These are phyloP conservation scores for Sporothrix dimorphospora DNA, from an alignment of 2,329 filamentous ascomycete species.

Conservation along the genomic window DNA sequence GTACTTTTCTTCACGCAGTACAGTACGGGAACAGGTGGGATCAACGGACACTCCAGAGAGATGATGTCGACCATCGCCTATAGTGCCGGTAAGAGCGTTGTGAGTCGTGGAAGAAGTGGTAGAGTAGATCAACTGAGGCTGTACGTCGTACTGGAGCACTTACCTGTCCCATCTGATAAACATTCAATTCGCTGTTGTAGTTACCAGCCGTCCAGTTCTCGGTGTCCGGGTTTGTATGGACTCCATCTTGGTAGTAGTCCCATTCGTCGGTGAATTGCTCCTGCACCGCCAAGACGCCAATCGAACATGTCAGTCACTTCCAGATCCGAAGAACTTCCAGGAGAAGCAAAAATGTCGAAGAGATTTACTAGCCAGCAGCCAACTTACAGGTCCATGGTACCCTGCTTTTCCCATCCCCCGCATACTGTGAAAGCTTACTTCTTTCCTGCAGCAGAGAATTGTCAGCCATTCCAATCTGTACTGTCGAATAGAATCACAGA, in stretches of 20 bases:
- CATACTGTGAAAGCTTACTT: background rate
- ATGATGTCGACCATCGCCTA: conserved; percentile 10
- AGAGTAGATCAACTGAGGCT: too few relatives aligned
- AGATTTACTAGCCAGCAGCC: background rate
- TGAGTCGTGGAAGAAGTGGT: background rate
- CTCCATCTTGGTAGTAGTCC: conserved; percentile 22
- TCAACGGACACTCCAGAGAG: background rate
- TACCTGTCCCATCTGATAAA: conserved; percentile 30
- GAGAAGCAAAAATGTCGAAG: background rate
- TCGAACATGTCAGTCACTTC: background rate
- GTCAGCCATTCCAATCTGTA: background rate
- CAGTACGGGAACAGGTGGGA: conserved; percentile 17
- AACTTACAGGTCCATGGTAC: background rate
- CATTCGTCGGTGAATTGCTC: conserved; percentile 31
- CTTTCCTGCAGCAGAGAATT: background rate
- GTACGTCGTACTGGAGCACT: background rate
- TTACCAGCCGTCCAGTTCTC: conserved; percentile 25
- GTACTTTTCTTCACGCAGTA: conserved; percentile 6
- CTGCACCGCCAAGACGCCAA: background rate
- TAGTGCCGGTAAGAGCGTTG: background rate
- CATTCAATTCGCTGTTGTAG: conserved; percentile 17
- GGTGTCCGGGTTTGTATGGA: background rate
- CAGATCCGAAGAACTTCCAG: background rate
- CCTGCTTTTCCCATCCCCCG: background rate
- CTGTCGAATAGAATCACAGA: too few relatives aligned